These are phyloP conservation scores for Inga oerstediana DNA, from an alignment of 306 rosid genomes.

Conservation along the genomic window DNA sequence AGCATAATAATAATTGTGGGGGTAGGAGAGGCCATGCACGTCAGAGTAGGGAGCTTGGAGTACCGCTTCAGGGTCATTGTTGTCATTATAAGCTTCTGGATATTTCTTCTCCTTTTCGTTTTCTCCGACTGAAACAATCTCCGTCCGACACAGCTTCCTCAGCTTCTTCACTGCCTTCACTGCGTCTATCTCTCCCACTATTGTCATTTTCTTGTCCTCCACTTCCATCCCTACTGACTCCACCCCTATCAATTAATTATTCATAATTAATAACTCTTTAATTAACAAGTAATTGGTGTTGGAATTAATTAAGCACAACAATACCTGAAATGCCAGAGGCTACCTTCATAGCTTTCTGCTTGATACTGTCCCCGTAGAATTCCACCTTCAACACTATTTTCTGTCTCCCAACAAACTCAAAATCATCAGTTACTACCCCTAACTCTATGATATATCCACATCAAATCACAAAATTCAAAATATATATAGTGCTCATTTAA, in stretches of 20 bases:
- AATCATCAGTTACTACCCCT: not conserved
- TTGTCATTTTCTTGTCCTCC: not conserved
- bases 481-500: no score
- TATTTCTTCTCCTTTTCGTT: not conserved
- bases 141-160: not conserved
- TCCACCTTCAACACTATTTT: slow-evolving; percentile 58
- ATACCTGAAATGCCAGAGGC: slow-evolving; percentile 47
- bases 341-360: slow-evolving; percentile 61
- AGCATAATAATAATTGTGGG: not conserved
- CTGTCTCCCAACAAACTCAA: slow-evolving; percentile 36
- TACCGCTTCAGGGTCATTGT: no score
- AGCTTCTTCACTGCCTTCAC: not conserved
- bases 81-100: not conserved
- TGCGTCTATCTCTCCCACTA: not conserved
- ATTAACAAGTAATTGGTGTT: not conserved
- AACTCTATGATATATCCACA: not conserved
- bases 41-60: no score
- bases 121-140: not conserved
- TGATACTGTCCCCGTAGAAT: slow-evolving; percentile 44
- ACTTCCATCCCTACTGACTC: not conserved
- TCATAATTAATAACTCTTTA: no score
- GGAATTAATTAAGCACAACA: not conserved
- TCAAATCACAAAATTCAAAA: not conserved
- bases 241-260: not conserved
- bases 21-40: not conserved